Evolutionary conservation across 495 filamentous ascomycete species (phyloP).

Genomic region (Aspergillus sclerotiicarbonarius): DNA sequence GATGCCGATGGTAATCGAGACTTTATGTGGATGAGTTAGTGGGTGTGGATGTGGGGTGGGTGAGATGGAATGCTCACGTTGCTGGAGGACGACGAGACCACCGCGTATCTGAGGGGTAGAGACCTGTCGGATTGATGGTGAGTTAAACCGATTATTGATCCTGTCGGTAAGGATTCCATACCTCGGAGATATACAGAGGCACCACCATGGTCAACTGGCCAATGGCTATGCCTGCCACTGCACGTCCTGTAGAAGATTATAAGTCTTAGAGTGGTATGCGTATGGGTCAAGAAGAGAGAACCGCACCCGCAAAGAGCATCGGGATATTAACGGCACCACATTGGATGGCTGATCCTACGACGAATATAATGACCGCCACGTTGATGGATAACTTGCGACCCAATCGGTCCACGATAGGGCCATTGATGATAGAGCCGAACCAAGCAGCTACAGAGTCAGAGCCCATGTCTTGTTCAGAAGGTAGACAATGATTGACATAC

Average conservation of each 20-base stretch:
- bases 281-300: background rate
- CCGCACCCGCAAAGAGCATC: constrained; percentile 64
- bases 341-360: background rate
- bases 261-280: background rate
- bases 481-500: constrained; percentile 23
- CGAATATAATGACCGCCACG: constrained; percentile 67
- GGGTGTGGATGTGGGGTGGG: background rate
- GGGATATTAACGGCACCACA: constrained; percentile 48
- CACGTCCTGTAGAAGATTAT: constrained; percentile 50
- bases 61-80: constrained; percentile 42
- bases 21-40: constrained; percentile 14
- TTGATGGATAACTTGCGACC: constrained; percentile 75
- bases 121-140: constrained; percentile 30
- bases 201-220: constrained; percentile 45
- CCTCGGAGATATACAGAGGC: constrained; percentile 40
- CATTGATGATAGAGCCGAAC: constrained; percentile 72
- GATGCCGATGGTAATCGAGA: constrained; percentile 82
- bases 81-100: constrained; percentile 73
- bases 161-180: constrained; percentile 2
- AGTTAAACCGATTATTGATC: constrained; percentile 36
- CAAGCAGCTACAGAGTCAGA: constrained; percentile 63
- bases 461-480: constrained; percentile 44
- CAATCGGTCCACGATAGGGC: constrained; percentile 70
- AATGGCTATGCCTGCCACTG: constrained; percentile 58
- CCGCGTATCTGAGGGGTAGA: constrained; percentile 62